Percentiles rank a stretch among this genome's conserved stretches.
Conservation (phyloP, 2,329 filamentous ascomycete species). For the Colletotrichum sp. region DNA sequence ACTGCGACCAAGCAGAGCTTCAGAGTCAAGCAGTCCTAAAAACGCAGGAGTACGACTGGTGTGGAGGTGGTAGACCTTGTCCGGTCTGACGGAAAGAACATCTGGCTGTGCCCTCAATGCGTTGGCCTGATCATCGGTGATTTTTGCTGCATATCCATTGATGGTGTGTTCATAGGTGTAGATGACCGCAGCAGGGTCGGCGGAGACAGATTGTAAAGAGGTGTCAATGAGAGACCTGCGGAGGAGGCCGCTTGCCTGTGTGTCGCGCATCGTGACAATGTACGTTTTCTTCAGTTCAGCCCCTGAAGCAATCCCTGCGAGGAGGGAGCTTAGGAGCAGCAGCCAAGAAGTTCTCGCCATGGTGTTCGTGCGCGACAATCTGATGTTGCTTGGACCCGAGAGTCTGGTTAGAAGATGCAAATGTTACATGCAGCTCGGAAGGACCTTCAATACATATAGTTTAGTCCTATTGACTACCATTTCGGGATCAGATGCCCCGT, state of each 20-base stretch:
- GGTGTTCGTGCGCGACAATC: background rate
- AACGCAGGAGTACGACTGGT: slow-evolving; percentile 11
- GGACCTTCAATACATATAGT: background rate
- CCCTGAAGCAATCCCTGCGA: background rate
- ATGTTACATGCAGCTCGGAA: background rate
- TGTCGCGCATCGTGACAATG: background rate
- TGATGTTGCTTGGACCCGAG: background rate
- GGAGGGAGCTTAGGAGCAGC: background rate
- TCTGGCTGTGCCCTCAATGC: slow-evolving; percentile 2
- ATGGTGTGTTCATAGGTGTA: slow-evolving; percentile 11
- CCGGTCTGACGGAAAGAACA: background rate
- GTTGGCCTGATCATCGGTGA: slow-evolving; percentile 7
- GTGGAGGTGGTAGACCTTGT: background rate
- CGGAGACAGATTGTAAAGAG: background rate
- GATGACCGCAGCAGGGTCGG: background rate
- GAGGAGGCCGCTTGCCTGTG: background rate
- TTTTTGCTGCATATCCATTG: slow-evolving; percentile 12
- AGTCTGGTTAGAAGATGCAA: background rate
- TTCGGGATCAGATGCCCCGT: background rate
- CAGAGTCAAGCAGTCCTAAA: background rate
- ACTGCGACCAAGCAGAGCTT: background rate
- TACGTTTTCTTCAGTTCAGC: background rate
- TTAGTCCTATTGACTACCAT: background rate
- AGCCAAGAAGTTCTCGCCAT: background rate
- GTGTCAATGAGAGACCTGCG: background rate